Evolutionary conservation across 768 basidiomycete species (phyloP).

Genomic region (Pulveroboletus sp.): DNA sequence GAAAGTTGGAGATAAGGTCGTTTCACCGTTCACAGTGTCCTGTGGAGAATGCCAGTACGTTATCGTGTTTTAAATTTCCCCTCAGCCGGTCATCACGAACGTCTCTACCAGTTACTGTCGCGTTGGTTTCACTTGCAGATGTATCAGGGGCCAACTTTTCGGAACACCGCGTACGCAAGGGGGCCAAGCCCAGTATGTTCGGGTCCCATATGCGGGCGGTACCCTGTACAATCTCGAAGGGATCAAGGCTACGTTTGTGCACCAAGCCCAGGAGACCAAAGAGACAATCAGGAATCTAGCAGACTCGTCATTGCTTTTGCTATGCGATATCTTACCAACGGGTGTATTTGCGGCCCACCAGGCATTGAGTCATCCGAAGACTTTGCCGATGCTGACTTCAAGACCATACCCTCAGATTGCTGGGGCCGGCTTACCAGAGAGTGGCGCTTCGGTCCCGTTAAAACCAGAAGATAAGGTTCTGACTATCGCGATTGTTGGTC

Average conservation of each 20-base stretch:
- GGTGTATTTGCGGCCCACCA: constrained; percentile 74
- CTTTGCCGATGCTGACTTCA: constrained; percentile 53
- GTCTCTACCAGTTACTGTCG: constrained; percentile 53
- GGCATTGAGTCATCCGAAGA: constrained; percentile 68
- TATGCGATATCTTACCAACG: constrained; percentile 78
- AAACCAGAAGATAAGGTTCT: constrained; percentile 46
- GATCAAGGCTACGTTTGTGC: constrained; percentile 26
- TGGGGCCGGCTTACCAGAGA: constrained; percentile 2
- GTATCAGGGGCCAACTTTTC: constrained; percentile 56
- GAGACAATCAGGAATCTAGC: constrained; percentile 40
- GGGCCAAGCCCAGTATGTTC: constrained; percentile 75
- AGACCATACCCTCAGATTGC: constrained; percentile 50
- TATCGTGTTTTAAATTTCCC: neutral
- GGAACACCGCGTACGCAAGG: constrained; percentile 64
- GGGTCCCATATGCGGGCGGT: constrained; percentile 76
- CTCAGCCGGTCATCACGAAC: neutral
- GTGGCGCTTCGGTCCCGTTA: constrained; percentile 22
- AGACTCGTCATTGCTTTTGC: constrained; percentile 63
- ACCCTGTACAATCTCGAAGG: constrained; percentile 63
- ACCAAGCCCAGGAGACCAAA: constrained; percentile 29
- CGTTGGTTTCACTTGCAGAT: constrained; percentile 68
- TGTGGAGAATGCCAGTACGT: constrained; percentile 84
- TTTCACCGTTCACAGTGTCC: constrained; percentile 76
- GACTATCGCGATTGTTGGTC: constrained; percentile 63
- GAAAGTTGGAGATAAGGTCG: constrained; percentile 68